Conservation (phyloP, 306 rosid species). For the Hippophae rhamnoides region DNA sequence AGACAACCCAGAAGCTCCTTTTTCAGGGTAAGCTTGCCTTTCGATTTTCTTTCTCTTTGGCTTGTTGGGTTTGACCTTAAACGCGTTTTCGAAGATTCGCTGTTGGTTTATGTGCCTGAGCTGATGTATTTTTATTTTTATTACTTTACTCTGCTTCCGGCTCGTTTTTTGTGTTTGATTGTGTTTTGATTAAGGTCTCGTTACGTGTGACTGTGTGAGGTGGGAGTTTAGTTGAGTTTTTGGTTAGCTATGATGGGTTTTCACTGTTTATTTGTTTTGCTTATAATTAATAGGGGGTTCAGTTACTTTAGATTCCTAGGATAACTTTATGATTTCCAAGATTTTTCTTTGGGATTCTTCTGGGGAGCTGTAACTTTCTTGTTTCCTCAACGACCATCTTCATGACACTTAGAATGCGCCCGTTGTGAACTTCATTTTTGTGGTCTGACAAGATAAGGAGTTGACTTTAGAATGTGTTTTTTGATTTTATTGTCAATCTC, state of each 20-base stretch:
- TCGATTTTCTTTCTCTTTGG: too few species aligned
- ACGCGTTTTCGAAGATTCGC: slow-evolving; percentile 15
- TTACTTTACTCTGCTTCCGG: slow-evolving; percentile 23
- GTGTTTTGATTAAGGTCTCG: slow-evolving; percentile 20
- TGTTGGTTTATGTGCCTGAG: slow-evolving; percentile 35
- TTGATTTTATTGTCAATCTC: too few species aligned
- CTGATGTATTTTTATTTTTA: background rate
- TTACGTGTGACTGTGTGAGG: slow-evolving; percentile 16
- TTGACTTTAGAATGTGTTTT: too few species aligned
- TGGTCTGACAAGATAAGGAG: too few species aligned
- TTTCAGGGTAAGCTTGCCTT: slow-evolving; percentile 49
- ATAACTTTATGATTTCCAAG: slow-evolving; percentile 20
- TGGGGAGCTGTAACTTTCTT: slow-evolving; percentile 20
- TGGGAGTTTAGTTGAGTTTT: slow-evolving; percentile 21
- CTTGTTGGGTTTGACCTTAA: slow-evolving; percentile 14
- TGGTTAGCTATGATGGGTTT: slow-evolving; percentile 33
- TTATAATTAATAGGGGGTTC: slow-evolving; percentile 6
- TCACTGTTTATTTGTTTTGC: slow-evolving; percentile 29
- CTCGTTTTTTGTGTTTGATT: slow-evolving; percentile 11
- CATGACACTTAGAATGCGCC: background rate
- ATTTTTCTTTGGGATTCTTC: slow-evolving; percentile 14
- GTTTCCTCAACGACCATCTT: slow-evolving; percentile 1
- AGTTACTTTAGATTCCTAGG: slow-evolving; percentile 19
- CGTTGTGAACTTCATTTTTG: too few species aligned
- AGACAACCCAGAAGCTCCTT: slow-evolving; percentile 85